Conservation (phyloP, 768 basidiomycete genomes). For the Pisolithus microcarpus region DNA sequence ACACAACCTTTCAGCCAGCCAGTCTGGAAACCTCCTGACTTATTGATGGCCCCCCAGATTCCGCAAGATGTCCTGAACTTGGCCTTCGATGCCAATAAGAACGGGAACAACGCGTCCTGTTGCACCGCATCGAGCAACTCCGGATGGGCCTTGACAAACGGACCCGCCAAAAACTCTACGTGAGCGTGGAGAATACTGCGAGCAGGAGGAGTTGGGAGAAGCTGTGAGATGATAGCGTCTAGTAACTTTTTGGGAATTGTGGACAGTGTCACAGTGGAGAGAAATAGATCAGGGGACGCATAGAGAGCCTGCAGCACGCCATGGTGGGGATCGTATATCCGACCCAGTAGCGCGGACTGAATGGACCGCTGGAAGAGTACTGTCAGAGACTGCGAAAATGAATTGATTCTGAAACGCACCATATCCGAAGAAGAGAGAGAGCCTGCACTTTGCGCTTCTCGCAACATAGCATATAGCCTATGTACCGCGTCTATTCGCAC, state of each 20-base stretch:
- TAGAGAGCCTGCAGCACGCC: slow-evolving; percentile 67
- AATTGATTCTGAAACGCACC: slow-evolving; percentile 6
- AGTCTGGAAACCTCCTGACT: slow-evolving; percentile 21
- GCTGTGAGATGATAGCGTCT: slow-evolving; percentile 18
- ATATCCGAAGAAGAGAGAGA: slow-evolving; percentile 32
- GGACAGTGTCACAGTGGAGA: slow-evolving; percentile 26
- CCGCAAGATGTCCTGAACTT: slow-evolving; percentile 55
- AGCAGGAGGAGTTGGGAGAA: slow-evolving; percentile 36
- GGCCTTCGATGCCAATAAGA: slow-evolving; percentile 66
- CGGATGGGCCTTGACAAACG: slow-evolving; percentile 33
- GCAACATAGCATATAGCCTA: slow-evolving; percentile 40
- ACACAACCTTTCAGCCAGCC: slow-evolving; percentile 52
- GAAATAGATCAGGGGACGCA: slow-evolving; percentile 37
- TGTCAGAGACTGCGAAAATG: slow-evolving; percentile 2
- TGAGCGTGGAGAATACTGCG: slow-evolving; percentile 50
- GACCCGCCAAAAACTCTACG: slow-evolving; percentile 45
- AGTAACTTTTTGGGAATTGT: slow-evolving; percentile 18
- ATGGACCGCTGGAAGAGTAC: slow-evolving; percentile 40
- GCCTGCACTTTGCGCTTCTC: slow-evolving; percentile 5
- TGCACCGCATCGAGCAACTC: slow-evolving; percentile 31
- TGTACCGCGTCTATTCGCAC: slow-evolving; percentile 56
- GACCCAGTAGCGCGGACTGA: slow-evolving; percentile 56
- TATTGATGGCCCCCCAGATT: slow-evolving; percentile 68
- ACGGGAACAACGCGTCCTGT: slow-evolving; percentile 59
- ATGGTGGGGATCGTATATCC: slow-evolving; percentile 57